These are phyloP conservation scores for Dillenia turbinata DNA, from an alignment of 164 flowering plant genomes.

Conservation along the genomic window DNA sequence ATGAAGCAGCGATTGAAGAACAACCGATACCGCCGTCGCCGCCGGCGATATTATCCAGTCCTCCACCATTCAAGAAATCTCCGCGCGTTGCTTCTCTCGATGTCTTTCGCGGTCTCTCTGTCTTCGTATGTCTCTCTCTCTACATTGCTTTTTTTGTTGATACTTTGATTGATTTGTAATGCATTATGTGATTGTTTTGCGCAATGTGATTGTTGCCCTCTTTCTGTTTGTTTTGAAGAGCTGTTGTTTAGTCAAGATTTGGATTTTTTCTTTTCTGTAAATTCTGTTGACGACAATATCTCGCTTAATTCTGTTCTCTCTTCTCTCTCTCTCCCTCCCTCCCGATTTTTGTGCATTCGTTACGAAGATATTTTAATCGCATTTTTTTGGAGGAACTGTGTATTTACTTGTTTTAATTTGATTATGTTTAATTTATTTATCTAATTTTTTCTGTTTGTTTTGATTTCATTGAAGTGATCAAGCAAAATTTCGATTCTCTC, in stretches of 20 bases:
- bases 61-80: too few species aligned
- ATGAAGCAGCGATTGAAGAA: too few species aligned
- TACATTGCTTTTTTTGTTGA: neutral
- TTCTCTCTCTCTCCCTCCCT: neutral
- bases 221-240: neutral
- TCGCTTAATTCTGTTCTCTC: neutral
- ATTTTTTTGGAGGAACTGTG: too few species aligned
- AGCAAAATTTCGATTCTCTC: too few species aligned
- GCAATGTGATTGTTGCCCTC: neutral
- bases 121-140: slow-evolving; percentile 28
- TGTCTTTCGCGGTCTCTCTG: slow-evolving; percentile 51
- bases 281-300: neutral
- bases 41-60: too few species aligned
- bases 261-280: neutral
- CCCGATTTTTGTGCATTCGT: too few species aligned
- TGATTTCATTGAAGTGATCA: too few species aligned
- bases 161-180: neutral
- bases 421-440: too few species aligned
- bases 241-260: neutral
- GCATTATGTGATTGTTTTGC: neutral
- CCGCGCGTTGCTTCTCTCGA: slow-evolving; percentile 51
- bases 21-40: too few species aligned
- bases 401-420: too few species aligned
- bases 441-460: too few species aligned
- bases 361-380: too few species aligned